Conservation (phyloP, 208 protist species). For the Trypanosomatidae sp. region DNA sequence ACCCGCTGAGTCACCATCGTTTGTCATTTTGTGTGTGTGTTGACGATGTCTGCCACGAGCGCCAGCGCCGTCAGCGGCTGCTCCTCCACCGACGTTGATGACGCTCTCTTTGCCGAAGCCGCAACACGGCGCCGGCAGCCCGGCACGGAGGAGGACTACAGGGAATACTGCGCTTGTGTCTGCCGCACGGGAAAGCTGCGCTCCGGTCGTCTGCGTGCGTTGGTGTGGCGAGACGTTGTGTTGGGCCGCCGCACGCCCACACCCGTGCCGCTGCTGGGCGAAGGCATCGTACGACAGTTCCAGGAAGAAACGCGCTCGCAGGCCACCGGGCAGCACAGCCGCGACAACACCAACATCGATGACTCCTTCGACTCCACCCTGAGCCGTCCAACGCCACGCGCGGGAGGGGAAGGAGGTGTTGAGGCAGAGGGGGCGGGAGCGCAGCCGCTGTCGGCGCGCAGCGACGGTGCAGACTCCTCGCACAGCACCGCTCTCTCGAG, state of each 20-base stretch:
- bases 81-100: slow-evolving; percentile 6
- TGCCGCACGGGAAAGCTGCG: slow-evolving; percentile 26
- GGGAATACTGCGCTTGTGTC: slow-evolving; percentile 38
- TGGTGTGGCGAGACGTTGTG: slow-evolving; percentile 56
- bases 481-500: no score
- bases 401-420: neutral
- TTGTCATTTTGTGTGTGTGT: no score
- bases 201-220: no score
- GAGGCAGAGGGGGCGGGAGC: no score
- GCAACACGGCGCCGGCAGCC: slow-evolving; percentile 14
- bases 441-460: no score
- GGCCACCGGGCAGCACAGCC: slow-evolving; percentile 8
- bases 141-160: slow-evolving; percentile 31
- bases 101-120: slow-evolving; percentile 11
- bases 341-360: slow-evolving; percentile 11
- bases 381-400: slow-evolving; percentile 3
- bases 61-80: neutral
- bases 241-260: slow-evolving; percentile 25
- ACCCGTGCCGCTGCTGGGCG: slow-evolving; percentile 39
- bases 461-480: no score
- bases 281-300: slow-evolving; percentile 32
- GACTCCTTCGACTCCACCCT: slow-evolving; percentile 18
- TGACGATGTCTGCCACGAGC: no score
- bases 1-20: no score
- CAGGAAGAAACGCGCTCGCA: slow-evolving; percentile 21